Evolutionary conservation across 1,284 basidiomycete species (phyloP).

Genomic region (Ustilago shanxiensis): DNA sequence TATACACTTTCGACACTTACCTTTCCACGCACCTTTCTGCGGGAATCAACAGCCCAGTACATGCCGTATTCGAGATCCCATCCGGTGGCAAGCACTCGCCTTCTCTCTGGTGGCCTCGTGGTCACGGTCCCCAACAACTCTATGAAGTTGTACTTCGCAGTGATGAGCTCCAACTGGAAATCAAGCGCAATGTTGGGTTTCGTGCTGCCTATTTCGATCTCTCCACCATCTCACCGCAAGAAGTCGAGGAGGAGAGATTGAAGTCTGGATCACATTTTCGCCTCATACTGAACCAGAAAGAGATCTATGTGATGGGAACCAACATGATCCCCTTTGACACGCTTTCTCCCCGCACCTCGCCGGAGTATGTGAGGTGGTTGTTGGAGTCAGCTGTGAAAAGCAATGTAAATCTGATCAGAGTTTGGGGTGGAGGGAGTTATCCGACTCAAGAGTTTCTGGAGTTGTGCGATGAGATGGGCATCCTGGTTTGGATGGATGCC

Average conservation of each 20-base stretch:
- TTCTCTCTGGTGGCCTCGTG: slow-evolving; percentile 59
- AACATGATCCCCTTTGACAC: slow-evolving; percentile 55
- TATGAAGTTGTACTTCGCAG: slow-evolving; percentile 43
- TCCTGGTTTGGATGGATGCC: slow-evolving; percentile 78
- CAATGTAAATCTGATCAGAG: slow-evolving; percentile 53
- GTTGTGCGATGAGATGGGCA: slow-evolving; percentile 77
- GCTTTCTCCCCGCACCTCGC: slow-evolving; percentile 32
- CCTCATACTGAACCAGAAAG: slow-evolving; percentile 49
- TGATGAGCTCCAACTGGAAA: slow-evolving; percentile 20
- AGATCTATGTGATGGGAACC: slow-evolving; percentile 53
- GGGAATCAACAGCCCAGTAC: slow-evolving; percentile 31
- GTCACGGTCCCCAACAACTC: slow-evolving; percentile 43
- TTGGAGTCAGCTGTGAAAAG: slow-evolving; percentile 37
- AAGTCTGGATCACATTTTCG: slow-evolving; percentile 53
- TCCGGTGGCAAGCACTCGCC: slow-evolving; percentile 32
- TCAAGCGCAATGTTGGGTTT: slow-evolving; percentile 49
- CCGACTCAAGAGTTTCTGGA: slow-evolving; percentile 73
- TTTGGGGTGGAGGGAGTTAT: slow-evolving; percentile 64
- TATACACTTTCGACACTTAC: slow-evolving; percentile 19
- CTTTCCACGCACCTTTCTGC: slow-evolving; percentile 23
- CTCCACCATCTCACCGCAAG: slow-evolving; percentile 24
- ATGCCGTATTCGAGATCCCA: slow-evolving; percentile 40
- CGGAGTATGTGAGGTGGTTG: slow-evolving; percentile 45
- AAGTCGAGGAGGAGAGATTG: slow-evolving; percentile 26
- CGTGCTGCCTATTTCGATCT: slow-evolving; percentile 58